phyloP scores from a whole-genome alignment of 1,284 basidiomycete genomes.

The Microbotryum violaceum region DNA sequence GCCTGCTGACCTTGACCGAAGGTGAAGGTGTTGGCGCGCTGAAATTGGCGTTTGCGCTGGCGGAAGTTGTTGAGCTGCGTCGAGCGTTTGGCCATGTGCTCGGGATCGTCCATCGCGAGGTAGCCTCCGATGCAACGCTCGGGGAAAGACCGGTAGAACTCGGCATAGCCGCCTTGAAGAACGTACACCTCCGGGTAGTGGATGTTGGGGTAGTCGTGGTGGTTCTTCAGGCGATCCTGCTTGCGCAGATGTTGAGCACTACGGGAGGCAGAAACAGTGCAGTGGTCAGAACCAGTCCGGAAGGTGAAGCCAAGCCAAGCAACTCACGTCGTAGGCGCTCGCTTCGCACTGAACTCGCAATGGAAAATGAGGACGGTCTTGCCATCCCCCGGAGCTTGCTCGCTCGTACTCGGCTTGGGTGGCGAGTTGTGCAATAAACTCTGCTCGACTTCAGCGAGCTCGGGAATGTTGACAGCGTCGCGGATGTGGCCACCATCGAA shows the following conservation, averaged over 20 bases:
- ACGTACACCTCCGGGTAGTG: constrained; percentile 97
- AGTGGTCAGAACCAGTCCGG: not conserved
- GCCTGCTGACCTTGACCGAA: constrained; percentile 28
- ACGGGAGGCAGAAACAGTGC: constrained; percentile 11
- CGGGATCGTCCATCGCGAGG: constrained; percentile 89
- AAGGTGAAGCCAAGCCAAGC: constrained; percentile 20
- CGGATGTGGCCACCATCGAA: constrained; percentile 87
- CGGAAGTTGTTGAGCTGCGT: constrained; percentile 88
- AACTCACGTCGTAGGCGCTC: constrained; percentile 86
- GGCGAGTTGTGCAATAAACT: constrained; percentile 57
- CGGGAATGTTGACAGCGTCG: constrained; percentile 86
- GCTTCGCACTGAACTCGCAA: constrained; percentile 93
- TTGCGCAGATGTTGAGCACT: constrained; percentile 88
- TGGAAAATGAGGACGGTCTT: constrained; percentile 92
- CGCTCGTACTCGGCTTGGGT: constrained; percentile 72
- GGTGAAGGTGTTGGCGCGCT: constrained; percentile 29
- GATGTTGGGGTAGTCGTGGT: constrained; percentile 79
- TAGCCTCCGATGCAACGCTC: constrained; percentile 70
- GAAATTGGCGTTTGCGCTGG: constrained; percentile 50
- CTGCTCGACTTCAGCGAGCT: constrained; percentile 69
- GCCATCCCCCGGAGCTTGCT: constrained; percentile 48
- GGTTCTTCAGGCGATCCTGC: constrained; percentile 79
- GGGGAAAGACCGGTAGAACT: constrained; percentile 65
- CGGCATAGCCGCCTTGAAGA: constrained; percentile 88
- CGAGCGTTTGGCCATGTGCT: constrained; percentile 64